A percentile compares a stretch with the other conserved stretches of the same genome.
Evolutionary conservation across 352 stramenopile species (phyloP).

Genomic region (Phytophthora meadii): DNA sequence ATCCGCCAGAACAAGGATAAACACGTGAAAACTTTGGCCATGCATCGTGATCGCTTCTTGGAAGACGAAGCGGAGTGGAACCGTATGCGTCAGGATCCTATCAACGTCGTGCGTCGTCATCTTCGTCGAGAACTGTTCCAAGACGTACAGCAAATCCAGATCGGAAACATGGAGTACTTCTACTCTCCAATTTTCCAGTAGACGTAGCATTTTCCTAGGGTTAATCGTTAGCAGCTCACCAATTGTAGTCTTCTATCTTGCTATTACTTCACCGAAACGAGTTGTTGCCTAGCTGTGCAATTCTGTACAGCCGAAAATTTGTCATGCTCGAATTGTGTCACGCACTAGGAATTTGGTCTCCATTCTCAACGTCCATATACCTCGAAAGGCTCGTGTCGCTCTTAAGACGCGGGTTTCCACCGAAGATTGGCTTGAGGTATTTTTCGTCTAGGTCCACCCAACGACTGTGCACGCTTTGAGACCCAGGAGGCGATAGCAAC

Average conservation of each 20-base stretch:
- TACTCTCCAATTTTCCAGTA: constrained; percentile 71
- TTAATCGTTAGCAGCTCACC: constrained; percentile 17
- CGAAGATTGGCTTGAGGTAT: constrained; percentile 74
- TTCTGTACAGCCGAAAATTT: background rate
- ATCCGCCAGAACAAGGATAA: constrained; percentile 66
- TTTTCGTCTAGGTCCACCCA: constrained; percentile 72
- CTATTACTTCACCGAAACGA: constrained; percentile 5
- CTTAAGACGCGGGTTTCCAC: constrained; percentile 47
- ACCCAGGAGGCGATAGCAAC: constrained; percentile 30
- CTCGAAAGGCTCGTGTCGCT: constrained; percentile 22
- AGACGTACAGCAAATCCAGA: constrained; percentile 69
- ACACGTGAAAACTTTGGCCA: constrained; percentile 48
- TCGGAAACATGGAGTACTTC: constrained; percentile 67
- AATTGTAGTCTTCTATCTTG: constrained; percentile 19
- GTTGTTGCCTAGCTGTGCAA: background rate
- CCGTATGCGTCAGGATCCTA: constrained; percentile 70
- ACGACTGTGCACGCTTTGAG: constrained; percentile 52
- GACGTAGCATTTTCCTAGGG: constrained; percentile 5
- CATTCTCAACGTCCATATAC: constrained; percentile 23
- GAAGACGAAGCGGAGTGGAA: constrained; percentile 69
- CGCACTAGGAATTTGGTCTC: constrained; percentile 5
- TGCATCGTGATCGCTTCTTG: constrained; percentile 61
- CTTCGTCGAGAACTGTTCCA: constrained; percentile 61
- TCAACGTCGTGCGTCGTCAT: constrained; percentile 68
- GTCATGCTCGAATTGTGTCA: constrained; percentile 3